Conservation (phyloP, 192 early-diverging fungal genomes). For the Backusella tuberculispora region DNA sequence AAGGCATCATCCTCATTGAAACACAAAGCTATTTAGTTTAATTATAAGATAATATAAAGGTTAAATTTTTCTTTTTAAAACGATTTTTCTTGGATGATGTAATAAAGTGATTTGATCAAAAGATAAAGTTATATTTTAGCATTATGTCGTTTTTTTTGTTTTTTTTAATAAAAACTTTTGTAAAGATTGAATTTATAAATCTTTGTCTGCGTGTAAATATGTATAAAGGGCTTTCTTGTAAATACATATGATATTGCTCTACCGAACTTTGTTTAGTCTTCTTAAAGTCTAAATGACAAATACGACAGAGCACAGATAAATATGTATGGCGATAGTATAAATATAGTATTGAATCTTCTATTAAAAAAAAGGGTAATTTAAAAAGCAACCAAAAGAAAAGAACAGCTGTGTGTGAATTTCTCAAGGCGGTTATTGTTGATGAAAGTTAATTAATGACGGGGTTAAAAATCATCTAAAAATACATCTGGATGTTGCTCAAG, state of each 20-base stretch:
- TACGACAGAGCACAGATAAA: constrained; percentile 1
- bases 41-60: constrained; percentile 6
- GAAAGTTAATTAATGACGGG: constrained; percentile 3
- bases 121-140: neutral
- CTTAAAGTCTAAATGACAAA: neutral
- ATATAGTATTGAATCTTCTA: constrained; percentile 6
- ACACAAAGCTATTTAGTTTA: constrained; percentile 4
- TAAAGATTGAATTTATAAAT: neutral
- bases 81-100: constrained; percentile 10
- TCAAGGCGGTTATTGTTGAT: constrained; percentile 7
- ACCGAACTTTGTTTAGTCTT: neutral
- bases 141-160: neutral
- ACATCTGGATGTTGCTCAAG: neutral
- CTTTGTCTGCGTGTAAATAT: neutral
- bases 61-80: constrained; percentile 13
- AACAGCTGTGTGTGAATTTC: constrained; percentile 6
- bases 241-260: neutral
- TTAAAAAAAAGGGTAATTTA: neutral
- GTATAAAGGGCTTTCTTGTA: neutral
- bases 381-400: neutral
- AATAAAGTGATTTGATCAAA: constrained; percentile 1
- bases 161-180: neutral
- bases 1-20: neutral
- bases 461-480: constrained; percentile 3
- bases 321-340: constrained; percentile 10